Conservation (phyloP, 2,329 filamentous ascomycete genomes). For the Sordariomycetes sp. region DNA sequence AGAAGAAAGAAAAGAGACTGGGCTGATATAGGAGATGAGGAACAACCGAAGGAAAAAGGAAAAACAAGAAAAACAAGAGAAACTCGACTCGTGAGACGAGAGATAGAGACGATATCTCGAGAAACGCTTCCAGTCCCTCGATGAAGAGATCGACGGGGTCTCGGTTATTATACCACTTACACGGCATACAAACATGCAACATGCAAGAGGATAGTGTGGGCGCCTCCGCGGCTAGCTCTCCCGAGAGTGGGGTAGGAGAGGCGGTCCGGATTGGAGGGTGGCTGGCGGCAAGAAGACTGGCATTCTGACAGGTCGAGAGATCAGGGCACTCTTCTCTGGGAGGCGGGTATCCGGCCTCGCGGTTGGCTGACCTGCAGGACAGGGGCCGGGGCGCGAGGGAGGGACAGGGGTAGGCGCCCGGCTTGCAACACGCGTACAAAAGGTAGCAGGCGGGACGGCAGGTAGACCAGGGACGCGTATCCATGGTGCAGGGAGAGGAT, state of each 20-base stretch:
- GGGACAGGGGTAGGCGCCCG: not conserved
- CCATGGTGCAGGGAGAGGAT: too few species aligned
- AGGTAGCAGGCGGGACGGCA: not conserved
- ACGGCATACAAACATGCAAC: not conserved
- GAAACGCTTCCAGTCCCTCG: not conserved
- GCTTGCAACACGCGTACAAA: not conserved
- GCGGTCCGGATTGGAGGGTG: not conserved
- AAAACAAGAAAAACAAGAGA: not conserved
- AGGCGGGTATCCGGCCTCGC: not conserved
- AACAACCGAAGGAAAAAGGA: not conserved
- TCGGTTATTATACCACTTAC: not conserved
- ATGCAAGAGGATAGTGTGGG: not conserved
- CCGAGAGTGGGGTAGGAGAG: not conserved
- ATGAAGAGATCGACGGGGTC: not conserved
- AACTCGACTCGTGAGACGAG: too few species aligned
- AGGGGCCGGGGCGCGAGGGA: not conserved
- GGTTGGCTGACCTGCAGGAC: not conserved
- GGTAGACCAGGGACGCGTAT: not conserved
- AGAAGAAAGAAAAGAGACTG: constrained; percentile 5
- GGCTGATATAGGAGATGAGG: not conserved
- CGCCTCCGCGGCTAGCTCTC: not conserved
- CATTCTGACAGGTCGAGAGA: too few species aligned
- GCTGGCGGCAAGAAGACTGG: too few species aligned
- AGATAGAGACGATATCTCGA: too few species aligned
- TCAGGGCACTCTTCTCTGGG: not conserved